Evolutionary conservation across 75 land plant genomes (phyloP).

Genomic region (Cryptomeria japonica): DNA sequence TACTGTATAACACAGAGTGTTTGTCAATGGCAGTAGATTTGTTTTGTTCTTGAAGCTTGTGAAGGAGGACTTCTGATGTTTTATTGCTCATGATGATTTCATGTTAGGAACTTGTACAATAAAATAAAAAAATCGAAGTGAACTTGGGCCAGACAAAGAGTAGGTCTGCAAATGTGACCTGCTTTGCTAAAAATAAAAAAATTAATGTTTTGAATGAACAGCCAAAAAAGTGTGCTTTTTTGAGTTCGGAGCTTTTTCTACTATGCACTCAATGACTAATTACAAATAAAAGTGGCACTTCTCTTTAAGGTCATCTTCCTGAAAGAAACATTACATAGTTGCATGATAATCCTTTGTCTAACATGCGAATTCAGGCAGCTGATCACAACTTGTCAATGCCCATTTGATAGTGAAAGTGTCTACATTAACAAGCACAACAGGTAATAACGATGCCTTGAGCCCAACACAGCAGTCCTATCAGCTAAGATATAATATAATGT

Average conservation of each 20-base stretch:
- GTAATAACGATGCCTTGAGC: too few species aligned
- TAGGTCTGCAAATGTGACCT: neutral
- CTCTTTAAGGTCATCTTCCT: neutral
- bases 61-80: too few species aligned
- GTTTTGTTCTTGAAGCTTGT: too few species aligned
- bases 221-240: neutral
- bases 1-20: too few species aligned
- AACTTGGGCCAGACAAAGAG: neutral
- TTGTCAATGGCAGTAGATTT: too few species aligned
- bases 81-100: neutral
- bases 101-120: neutral
- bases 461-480: neutral
- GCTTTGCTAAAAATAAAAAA: neutral
- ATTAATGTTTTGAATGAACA: neutral
- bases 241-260: neutral
- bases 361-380: neutral
- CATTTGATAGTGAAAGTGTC: neutral
- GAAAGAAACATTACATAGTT: neutral
- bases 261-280: neutral
- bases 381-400: too few species aligned
- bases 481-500: neutral
- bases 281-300: neutral
- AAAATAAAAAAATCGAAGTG: too few species aligned
- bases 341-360: neutral
- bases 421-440: neutral